phyloP scores from a whole-genome alignment of 2,329 filamentous ascomycete species.

The Cyphellophora attinorum region DNA sequence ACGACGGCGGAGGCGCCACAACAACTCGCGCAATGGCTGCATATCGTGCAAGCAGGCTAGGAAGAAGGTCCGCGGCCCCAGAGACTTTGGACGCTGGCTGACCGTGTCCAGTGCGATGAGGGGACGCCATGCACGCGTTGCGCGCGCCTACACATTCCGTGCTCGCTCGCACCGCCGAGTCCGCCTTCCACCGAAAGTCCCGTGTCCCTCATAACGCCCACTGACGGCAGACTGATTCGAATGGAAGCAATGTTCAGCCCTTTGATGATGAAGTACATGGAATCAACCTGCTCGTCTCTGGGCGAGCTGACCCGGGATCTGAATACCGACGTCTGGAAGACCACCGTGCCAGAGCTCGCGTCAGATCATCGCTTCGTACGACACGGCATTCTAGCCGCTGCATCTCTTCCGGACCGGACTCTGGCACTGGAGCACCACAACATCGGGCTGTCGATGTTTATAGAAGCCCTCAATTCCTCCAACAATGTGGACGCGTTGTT shows the following conservation, averaged over 20 bases:
- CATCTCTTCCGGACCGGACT: no score
- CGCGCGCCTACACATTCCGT: no score
- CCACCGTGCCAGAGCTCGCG: background rate
- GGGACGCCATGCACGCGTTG: no score
- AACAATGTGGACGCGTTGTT: no score
- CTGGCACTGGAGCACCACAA: background rate
- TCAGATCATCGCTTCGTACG: background rate
- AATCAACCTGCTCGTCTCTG: background rate
- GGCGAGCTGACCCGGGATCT: background rate
- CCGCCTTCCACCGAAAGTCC: no score
- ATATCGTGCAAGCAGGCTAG: background rate
- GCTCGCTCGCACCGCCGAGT: no score
- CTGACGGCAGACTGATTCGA: no score
- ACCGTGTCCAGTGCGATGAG: slow-evolving; percentile 1
- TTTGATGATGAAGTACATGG: no score
- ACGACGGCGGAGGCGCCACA: background rate
- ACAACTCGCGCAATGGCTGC: background rate
- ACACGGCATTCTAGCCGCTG: background rate
- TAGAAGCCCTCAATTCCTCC: no score
- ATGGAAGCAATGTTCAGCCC: no score
- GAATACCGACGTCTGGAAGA: background rate
- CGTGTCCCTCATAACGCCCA: no score
- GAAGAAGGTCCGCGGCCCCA: background rate
- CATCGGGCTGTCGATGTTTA: background rate
- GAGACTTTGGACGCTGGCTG: no score